Evolutionary conservation across 2,329 filamentous ascomycete genomes (phyloP).

Genomic region (Thielaviopsis punctulata): DNA sequence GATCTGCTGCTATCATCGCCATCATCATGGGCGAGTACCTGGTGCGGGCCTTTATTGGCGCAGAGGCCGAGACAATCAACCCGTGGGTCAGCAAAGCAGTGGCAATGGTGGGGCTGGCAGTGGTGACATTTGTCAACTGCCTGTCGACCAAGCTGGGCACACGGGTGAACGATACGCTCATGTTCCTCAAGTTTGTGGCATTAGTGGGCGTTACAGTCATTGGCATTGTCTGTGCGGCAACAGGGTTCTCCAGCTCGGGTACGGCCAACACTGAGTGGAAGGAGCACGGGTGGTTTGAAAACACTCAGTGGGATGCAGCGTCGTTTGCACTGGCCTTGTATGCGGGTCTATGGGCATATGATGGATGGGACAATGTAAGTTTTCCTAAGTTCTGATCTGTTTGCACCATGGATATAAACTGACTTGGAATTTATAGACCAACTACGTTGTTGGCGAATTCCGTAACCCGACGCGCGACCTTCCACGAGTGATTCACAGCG

Average conservation of each 20-base stretch:
- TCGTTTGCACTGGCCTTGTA: slow-evolving; percentile 91
- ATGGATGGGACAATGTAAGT: slow-evolving; percentile 94
- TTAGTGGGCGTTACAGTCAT: slow-evolving; percentile 72
- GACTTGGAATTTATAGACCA: slow-evolving; percentile 22
- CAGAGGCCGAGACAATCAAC: slow-evolving; percentile 66
- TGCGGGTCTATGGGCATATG: slow-evolving; percentile 91
- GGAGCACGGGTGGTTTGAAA: slow-evolving; percentile 70
- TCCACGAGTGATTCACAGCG: slow-evolving; percentile 86
- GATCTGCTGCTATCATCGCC: slow-evolving; percentile 80
- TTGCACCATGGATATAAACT: not conserved
- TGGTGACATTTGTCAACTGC: slow-evolving; percentile 76
- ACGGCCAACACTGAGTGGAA: slow-evolving; percentile 75
- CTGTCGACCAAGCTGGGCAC: slow-evolving; percentile 80
- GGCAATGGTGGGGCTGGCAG: slow-evolving; percentile 55
- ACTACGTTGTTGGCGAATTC: slow-evolving; percentile 96
- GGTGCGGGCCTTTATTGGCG: slow-evolving; percentile 70
- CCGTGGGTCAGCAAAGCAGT: slow-evolving; percentile 84
- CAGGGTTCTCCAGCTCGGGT: slow-evolving; percentile 64
- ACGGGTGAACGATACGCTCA: slow-evolving; percentile 75
- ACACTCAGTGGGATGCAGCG: slow-evolving; percentile 61
- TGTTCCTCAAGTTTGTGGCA: slow-evolving; percentile 93
- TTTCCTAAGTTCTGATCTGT: not conserved
- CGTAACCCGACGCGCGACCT: slow-evolving; percentile 79
- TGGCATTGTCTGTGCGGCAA: slow-evolving; percentile 76
- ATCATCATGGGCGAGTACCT: slow-evolving; percentile 98